Evolutionary conservation across 257 asterid genomes (phyloP), one percentile per base, ranked within the genome.

Genomic region (Penstemon davidsonii): DNA sequence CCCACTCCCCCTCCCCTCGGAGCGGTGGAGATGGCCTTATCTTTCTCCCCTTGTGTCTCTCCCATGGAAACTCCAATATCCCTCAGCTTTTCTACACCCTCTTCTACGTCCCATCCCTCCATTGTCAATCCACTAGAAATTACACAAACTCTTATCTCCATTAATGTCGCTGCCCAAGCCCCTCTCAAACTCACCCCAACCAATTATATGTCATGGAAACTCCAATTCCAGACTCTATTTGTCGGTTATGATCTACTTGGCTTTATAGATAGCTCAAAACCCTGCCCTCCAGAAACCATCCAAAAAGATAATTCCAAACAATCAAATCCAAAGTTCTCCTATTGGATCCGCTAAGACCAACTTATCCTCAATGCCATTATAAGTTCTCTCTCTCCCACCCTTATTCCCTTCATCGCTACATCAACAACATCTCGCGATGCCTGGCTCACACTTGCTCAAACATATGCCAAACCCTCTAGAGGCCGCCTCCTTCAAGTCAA

Each of bases 291-390:
- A 1, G 5, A 5, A 5, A 42, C 46, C 46, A 7, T 42, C 46
- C 5, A 4, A 7, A 42, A 5, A 42, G 8, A 42, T 7, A 7
- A 7, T 7, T 4, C 68, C 5, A 3, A 7, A 58, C 3, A 45
- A 0, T n/a, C 56, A 19, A 33, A 58, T 33, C 63, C 46, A 0
- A 25, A 5, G 2, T 12, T 45, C 4, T 3, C 46, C 0, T 6
- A 3, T 7, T 64, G 59, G 68, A 11, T 45, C 3, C 7, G 66
- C 3, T 54, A 61, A 43, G 66, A 61, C 18, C 66, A 61, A 19
- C 5, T 62, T 2, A 43, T 49, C 1, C 58, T 64, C 4, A 10
- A 15, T 12, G 69, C 49, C 5, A 49, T 64, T 0, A 64, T 64
- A 2, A 18, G 59, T 0, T 33, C 59, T 6, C 46, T 60, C 1